Conservation (phyloP, 805 yeast genomes). For the Monosporozyma yasuniensis region DNA sequence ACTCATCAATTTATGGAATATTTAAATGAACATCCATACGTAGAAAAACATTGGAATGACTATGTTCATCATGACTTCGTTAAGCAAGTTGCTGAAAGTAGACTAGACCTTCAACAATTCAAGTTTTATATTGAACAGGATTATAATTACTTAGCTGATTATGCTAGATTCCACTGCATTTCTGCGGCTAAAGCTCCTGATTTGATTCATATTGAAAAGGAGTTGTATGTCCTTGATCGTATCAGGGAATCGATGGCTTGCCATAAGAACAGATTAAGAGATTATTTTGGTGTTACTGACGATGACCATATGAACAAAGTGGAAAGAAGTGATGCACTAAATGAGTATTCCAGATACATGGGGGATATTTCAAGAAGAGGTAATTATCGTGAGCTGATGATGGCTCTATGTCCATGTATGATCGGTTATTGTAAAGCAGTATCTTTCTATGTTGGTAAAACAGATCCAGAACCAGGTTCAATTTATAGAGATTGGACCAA, state of each 20-base stretch:
- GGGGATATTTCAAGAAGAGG: conserved; percentile 41
- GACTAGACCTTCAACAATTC: conserved; percentile 41
- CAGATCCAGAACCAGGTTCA: conserved; percentile 3
- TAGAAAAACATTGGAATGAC: conserved; percentile 44
- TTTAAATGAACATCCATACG: conserved; percentile 46
- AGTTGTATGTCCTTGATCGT: conserved; percentile 41
- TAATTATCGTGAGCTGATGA: conserved; percentile 55
- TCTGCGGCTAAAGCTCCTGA: conserved; percentile 56
- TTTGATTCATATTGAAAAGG: conserved; percentile 40
- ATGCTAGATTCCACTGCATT: conserved; percentile 56
- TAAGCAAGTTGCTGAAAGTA: conserved; percentile 42
- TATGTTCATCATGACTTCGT: conserved; percentile 60
- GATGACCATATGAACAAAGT: conserved; percentile 40
- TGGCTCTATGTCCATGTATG: conserved; percentile 67
- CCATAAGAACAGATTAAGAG: conserved; percentile 44
- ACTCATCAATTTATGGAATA: conserved; percentile 36
- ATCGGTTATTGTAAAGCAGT: conserved; percentile 62
- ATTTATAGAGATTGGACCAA: conserved; percentile 2
- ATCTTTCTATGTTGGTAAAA: conserved; percentile 24
- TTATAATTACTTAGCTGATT: conserved; percentile 55
- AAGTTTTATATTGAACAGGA: conserved; percentile 48
- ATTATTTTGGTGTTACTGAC: conserved; percentile 30
- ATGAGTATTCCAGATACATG: conserved; percentile 52
- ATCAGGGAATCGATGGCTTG: conserved; percentile 46
- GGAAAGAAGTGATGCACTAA: conserved; percentile 46